These are phyloP conservation scores for Lithospermum erythrorhizon DNA, from an alignment of 257 asterid genomes.

Conservation along the genomic window DNA sequence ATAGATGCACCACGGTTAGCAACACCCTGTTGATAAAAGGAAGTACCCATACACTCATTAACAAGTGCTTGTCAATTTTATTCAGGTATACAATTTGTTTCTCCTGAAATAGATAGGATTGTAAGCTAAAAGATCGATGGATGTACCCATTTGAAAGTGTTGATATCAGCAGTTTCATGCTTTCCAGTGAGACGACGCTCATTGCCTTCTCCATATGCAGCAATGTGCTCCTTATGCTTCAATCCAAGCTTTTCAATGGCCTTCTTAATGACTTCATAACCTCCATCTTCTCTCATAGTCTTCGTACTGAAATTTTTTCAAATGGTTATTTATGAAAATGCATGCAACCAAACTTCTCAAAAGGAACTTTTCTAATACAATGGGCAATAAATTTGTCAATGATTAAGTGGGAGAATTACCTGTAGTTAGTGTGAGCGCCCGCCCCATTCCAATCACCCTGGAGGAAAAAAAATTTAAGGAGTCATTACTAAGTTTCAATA, in stretches of 20 bases:
- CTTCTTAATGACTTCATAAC: background rate
- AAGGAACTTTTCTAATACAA: background rate
- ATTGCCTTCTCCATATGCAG: background rate
- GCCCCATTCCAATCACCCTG: slow-evolving; percentile 99
- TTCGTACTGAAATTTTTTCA: background rate
- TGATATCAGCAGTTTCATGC: background rate
- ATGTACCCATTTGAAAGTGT: background rate
- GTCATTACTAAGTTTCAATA: background rate
- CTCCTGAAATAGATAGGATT: no score
- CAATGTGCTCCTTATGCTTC: background rate
- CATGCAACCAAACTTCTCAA: background rate
- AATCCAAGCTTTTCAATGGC: background rate
- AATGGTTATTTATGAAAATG: no score
- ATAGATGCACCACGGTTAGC: background rate
- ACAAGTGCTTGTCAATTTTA: no score
- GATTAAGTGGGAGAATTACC: no score
- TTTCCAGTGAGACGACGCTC: background rate
- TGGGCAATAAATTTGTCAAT: background rate
- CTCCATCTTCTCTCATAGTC: background rate
- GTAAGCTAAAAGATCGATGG: no score
- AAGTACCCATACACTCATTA: no score
- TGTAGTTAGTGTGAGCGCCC: slow-evolving; percentile 88
- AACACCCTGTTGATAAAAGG: background rate
- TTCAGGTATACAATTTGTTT: no score
- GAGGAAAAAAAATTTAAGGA: background rate